Conservation (phyloP, 306 rosid species). For the Cicer chorassanicum region DNA sequence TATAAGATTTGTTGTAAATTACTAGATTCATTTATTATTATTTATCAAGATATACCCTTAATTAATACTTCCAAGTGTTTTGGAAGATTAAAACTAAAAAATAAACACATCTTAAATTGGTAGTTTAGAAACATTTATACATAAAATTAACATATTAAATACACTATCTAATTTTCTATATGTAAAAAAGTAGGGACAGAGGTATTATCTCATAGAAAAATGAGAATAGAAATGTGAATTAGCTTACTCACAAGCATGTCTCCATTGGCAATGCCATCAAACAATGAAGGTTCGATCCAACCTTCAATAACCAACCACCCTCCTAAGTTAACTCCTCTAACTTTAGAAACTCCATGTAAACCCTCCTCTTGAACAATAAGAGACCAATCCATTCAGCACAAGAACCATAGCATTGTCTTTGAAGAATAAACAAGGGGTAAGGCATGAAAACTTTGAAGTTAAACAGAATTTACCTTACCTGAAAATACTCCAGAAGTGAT, state of each 20-base stretch:
- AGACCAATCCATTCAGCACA: constrained; percentile 28
- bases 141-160: too few species aligned
- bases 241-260: constrained; percentile 80
- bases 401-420: constrained; percentile 4
- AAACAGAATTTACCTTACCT: constrained; percentile 62
- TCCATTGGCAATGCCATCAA: constrained; percentile 91
- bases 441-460: constrained; percentile 37
- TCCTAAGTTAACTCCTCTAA: constrained; percentile 92
- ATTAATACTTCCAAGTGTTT: too few species aligned
- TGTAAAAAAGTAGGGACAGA: too few species aligned
- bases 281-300: constrained; percentile 94
- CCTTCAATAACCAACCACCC: constrained; percentile 97
- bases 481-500: constrained; percentile 60
- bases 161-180: too few species aligned
- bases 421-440: constrained; percentile 26
- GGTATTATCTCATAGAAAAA: background rate
- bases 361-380: constrained; percentile 67
- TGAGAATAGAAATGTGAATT: constrained; percentile 32
- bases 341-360: constrained; percentile 64
- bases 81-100: too few species aligned
- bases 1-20: too few species aligned
- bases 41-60: too few species aligned
- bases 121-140: too few species aligned
- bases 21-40: too few species aligned
- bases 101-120: too few species aligned